Base-by-base conservation (phyloP, 2,329 filamentous ascomycete species). In the Ceratocystis harringtonii region DNA sequence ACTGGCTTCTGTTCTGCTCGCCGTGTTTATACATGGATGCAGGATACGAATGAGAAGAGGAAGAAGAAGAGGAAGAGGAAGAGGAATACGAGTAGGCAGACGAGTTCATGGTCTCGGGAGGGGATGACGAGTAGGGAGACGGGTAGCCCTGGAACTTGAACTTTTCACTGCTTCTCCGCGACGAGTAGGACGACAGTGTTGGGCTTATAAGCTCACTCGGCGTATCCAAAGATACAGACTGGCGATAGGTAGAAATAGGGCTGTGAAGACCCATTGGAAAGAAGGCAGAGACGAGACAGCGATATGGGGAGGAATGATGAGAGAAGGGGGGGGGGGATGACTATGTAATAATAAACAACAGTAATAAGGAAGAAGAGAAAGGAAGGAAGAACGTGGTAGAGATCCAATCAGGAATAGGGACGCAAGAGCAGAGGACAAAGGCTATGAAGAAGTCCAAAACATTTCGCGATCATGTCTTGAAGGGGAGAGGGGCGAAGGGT, bases 251-350 rank as follows among this genome's bases (percentile, higher is more conserved):
- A 58, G 55, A 30, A 58, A 58, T 28, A 58, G 55, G 55, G 17
- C 55, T 58, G 55, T 58, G 55, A 36, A 58, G 25, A 58, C 55
- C 55, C 55, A 58, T 58, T 58, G 55, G 55, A 7, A 36, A 58
- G 55, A 58, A 22, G 55, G 12, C 22, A 28, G 22, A 28, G 50
- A 55, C 2, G 50, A 28, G 19, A 55, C 3, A 15, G 19, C 12
- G 50, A 55, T 22, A 55, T 15, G 12, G 25, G 12, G 8, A 55
- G 25, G 50, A 25, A 5, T 52, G 12, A 28, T 8, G 12, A 2
- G 15, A 55, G 50, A 55, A 30, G 3, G 25, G 19, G 3, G 8
- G 50, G 3, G 25, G 52, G 15, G 52, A n/a, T n/a, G 28, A 22
- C n/a, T 22, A 50, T 15, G n/a, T 19, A 45, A 12, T 45, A n/a